These are phyloP conservation scores for Colletotrichum australisinense DNA, from an alignment of 2,329 filamentous ascomycete genomes.

Conservation along the genomic window DNA sequence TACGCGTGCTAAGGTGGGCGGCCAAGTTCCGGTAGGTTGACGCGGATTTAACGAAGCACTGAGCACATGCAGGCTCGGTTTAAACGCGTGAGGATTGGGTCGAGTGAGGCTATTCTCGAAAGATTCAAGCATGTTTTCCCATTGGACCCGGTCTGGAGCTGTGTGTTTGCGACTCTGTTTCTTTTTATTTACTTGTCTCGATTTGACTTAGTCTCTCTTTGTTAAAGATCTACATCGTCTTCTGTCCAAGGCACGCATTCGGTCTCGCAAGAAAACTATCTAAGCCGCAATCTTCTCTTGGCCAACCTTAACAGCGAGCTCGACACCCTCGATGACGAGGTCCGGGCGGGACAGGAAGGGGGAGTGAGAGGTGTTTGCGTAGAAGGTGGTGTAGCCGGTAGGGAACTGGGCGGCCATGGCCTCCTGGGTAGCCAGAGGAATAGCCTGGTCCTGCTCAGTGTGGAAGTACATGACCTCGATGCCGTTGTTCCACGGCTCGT, in stretches of 20 bases:
- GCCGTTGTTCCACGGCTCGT: conserved; percentile 43
- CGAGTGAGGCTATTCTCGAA: background rate
- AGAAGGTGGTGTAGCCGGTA: conserved; percentile 17
- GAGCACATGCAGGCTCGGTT: background rate
- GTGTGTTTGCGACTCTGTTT: background rate
- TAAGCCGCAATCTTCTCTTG: conserved; percentile 18
- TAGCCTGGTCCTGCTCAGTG: conserved; percentile 40
- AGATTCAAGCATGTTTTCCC: background rate
- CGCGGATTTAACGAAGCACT: background rate
- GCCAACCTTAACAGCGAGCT: conserved; percentile 25
- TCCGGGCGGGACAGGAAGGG: conserved; percentile 31
- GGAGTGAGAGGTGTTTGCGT: conserved; percentile 28
- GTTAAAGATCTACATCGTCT: conserved; percentile 21
- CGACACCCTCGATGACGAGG: conserved; percentile 26
- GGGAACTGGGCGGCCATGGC: conserved; percentile 39
- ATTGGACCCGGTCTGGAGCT: background rate
- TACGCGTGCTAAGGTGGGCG: background rate
- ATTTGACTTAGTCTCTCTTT: background rate
- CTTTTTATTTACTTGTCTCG: background rate
- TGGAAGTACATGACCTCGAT: conserved; percentile 42
- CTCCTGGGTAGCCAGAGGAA: conserved; percentile 37
- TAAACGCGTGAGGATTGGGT: background rate
- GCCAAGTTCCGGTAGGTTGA: conserved; percentile 5
- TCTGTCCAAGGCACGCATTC: background rate
- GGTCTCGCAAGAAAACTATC: background rate